Evolutionary conservation across 495 filamentous ascomycete genomes (phyloP), one percentile per base, ranked within the genome.

Genomic region (Extremus antarcticus): DNA sequence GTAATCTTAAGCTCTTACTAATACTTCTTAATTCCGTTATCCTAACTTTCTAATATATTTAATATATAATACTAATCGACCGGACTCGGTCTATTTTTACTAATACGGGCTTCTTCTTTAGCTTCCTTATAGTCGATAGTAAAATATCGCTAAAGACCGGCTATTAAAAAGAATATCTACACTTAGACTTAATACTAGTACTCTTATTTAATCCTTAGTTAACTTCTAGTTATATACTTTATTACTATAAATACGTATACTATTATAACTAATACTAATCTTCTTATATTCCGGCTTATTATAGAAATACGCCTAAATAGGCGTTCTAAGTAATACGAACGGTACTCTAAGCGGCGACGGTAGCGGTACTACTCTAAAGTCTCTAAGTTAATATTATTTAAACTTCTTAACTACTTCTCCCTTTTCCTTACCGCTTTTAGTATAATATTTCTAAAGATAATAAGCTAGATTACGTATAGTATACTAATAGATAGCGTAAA

Each of bases 61-160:
- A 21, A 17, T 9, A 17, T 17, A 7, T 7, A 7, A 22, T 2
- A 3, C 29, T 13, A 7, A 4, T 13, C 7, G 29, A 35, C 13
- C 29, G 29, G 13, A n/a, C n/a, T n/a, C n/a, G n/a, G n/a, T n/a
- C 29, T 13, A 35, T 4, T 35, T 7, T 13, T 4, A 35, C 29
- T 35, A 4, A 13, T 7, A 4, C 29, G 29, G 7, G 7, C 13
- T 7, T 35, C 29, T 35, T 4, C 29, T 13, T 4, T 13, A 35
- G 13, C 32, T 45, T n/a, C 41, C 7, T 45, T n/a, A n/a, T 45
- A 45, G 41, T 45, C n/a, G 13, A 54, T 39, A 39, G 51, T 54
- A 23, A 54, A 54, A 46, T 54, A 43, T 21, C 51, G 35, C 38
- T 54, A 22, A 10, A 54, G 25, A 22, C 51, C 51, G n/a, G n/a